These are phyloP conservation scores for Teratosphaeriaceae sp. DNA, from an alignment of 2,329 filamentous ascomycete genomes.

Conservation along the genomic window DNA sequence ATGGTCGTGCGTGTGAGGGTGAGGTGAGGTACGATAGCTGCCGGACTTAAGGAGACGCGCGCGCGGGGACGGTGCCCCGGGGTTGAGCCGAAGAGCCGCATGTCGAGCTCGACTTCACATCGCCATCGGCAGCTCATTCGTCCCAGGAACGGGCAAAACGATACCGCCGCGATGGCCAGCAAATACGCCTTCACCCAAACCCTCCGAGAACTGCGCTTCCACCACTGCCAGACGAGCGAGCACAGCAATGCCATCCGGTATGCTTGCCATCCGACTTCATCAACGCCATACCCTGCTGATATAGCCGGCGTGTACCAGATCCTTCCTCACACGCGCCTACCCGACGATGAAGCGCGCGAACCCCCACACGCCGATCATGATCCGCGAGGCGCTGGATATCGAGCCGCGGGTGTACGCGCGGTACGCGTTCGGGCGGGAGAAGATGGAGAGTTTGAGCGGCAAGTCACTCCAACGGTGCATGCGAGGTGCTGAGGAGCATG, in stretches of 20 bases:
- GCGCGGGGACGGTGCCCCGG: neutral
- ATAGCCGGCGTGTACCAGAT: conserved; percentile 50
- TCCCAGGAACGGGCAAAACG: neutral
- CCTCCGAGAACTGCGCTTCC: conserved; percentile 92
- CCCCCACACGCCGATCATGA: conserved; percentile 84
- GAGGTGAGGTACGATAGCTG: neutral
- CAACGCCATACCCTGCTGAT: too few species aligned
- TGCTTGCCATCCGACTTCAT: conserved; percentile 13
- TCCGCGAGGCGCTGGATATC: conserved; percentile 83
- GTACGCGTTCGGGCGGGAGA: conserved; percentile 72
- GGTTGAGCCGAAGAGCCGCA: neutral
- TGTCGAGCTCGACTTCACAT: neutral
- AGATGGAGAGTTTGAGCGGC: conserved; percentile 57
- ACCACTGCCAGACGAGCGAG: conserved; percentile 92
- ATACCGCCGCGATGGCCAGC: conserved; percentile 60
- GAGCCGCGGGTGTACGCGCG: conserved; percentile 82
- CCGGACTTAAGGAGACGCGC: neutral
- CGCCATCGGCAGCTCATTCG: too few species aligned
- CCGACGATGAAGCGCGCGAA: conserved; percentile 99
- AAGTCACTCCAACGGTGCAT: too few species aligned
- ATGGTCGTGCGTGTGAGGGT: too few species aligned
- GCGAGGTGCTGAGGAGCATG: too few species aligned
- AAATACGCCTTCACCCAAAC: conserved; percentile 88
- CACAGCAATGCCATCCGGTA: conserved; percentile 86
- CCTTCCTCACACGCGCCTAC: conserved; percentile 85